Base-by-base conservation (phyloP, 768 basidiomycete genomes). In the Mycena epipterygia region DNA sequence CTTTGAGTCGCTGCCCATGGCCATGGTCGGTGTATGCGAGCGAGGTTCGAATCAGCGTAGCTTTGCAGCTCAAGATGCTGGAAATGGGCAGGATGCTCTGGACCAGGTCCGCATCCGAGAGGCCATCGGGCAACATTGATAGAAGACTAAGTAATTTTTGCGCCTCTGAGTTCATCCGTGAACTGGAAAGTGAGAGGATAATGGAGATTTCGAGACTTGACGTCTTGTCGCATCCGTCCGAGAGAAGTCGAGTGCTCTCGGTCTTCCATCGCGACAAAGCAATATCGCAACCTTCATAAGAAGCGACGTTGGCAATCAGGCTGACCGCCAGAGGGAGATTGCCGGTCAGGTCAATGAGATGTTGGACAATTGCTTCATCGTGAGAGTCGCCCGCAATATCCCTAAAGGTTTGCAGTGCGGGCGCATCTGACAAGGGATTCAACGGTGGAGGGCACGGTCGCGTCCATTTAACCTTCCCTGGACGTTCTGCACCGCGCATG, bases 291-390 rank as follows among this genome's bases (percentile, higher is more conserved):
- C 58, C 58, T 59, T 59, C 41, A 30, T 27, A 29, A 5, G 39
- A 27, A 33, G 44, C 58, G 12, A 59, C 23, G 23, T 59, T 59
- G 17, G 41, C 58, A 25, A 59, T 29, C 39, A 59, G 58, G 8
- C 25, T 29, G 12, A 62, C 60, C 29, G 60, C 60, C 13, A 62
- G 60, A 17, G 60, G 60, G 35, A 62, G 60, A 35, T 62, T 62
- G 16, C 33, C 44, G 7, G 44, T 35, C 29, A 48, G 27, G 60
- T 33, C 35, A 9, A 62, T 30, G 12, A 62, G 30, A 35, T 62
- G 23, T 9, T 30, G 33, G 30, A 62, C n/a, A 16, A 49, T 23
- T 1, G 23, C 23, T n/a, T 62, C 60, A 27, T 46, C 48, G 2
- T 62, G 19, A 27, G 49, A 29, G 9, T 62, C 33, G 19, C 49